Evolutionary conservation across 352 stramenopile species (phyloP), one percentile per base, ranked within the genome.

Genomic region (Globisporangium rhizosaccharum): DNA sequence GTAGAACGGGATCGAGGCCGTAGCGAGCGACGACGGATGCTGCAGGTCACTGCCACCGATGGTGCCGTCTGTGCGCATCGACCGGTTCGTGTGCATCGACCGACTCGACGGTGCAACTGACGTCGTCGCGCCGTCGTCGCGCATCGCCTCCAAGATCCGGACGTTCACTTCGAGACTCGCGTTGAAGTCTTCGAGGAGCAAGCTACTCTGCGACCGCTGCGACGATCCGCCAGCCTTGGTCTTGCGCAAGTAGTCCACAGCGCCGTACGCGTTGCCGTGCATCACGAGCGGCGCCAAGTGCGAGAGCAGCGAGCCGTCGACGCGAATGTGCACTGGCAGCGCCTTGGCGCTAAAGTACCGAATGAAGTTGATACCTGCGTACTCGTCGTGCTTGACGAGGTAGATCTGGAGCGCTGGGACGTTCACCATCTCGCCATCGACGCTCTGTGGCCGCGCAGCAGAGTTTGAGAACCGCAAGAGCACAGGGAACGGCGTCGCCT

Each of bases 321-420:
- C 82, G 37, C 86, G 85, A 54, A 92, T 68, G 48, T 92, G 83
- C 10, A 96, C 71, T 11, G 86, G 86, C 8, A 89, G 65, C 57
- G 90, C 65, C 11, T 66, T 80, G 10, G 73, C 67, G 46, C 82
- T 92, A 50, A 96, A 92, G 56, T 94, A 84, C 7, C 81, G 76
- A 44, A 96, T 91, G 42, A 96, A 96, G 39, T 96, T 72, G 65
- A 96, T 91, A 3, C 86, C 84, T 14, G 82, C 75, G 58, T 96
- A 94, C 41, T 89, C 82, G 37, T 93, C 85, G 46, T 96, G 82
- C 55, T 91, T 91, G n/a, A 93, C 84, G 7, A 96, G 58, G 15
- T 70, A 77, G 10, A 92, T 42, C 46, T 94, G 75, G 30, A 96
- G 49, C 15, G 85, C 84, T n/a, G 86, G 86, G 49, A 85, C 72